These are phyloP conservation scores for Trichoderma semiorbis DNA, from an alignment of 2,329 filamentous ascomycete species.

Conservation along the genomic window DNA sequence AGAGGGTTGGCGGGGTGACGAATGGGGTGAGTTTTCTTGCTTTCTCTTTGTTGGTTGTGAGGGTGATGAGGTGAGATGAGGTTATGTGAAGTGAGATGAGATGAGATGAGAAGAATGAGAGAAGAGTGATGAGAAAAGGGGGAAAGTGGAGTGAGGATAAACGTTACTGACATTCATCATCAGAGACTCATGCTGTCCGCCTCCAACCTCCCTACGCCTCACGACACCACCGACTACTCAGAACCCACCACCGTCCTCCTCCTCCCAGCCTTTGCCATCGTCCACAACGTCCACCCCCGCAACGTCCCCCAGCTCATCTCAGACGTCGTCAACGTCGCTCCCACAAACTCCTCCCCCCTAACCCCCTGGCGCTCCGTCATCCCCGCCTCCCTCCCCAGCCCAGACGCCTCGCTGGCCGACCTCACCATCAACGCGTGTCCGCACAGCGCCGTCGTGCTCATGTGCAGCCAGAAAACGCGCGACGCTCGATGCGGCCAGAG, in stretches of 20 bases:
- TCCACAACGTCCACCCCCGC: conserved; percentile 78
- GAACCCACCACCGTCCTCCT: conserved; percentile 76
- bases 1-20: conserved; percentile 52
- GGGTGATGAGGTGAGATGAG: not conserved
- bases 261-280: conserved; percentile 76
- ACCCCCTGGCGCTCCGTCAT: conserved; percentile 33
- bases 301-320: conserved; percentile 69
- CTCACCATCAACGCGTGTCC: conserved; percentile 57
- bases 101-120: not conserved
- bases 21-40: conserved; percentile 59
- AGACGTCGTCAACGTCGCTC: conserved; percentile 64
- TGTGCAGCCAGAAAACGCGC: conserved; percentile 92
- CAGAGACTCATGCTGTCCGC: conserved; percentile 87
- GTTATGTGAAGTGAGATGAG: not conserved
- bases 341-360: conserved; percentile 70
- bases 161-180: conserved; percentile 2
- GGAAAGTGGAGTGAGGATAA: not conserved
- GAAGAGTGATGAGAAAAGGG: not conserved
- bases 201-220: conserved; percentile 81
- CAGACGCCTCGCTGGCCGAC: conserved; percentile 26
- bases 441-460: conserved; percentile 81
- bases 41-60: not conserved
- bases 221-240: conserved; percentile 58
- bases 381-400: conserved; percentile 32
- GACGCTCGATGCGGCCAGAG: conserved; percentile 94